Percentiles rank a stretch among this genome's conserved stretches.
These are phyloP conservation scores for Logfia minima DNA, from an alignment of 129 eudicot species.

Conservation along the genomic window DNA sequence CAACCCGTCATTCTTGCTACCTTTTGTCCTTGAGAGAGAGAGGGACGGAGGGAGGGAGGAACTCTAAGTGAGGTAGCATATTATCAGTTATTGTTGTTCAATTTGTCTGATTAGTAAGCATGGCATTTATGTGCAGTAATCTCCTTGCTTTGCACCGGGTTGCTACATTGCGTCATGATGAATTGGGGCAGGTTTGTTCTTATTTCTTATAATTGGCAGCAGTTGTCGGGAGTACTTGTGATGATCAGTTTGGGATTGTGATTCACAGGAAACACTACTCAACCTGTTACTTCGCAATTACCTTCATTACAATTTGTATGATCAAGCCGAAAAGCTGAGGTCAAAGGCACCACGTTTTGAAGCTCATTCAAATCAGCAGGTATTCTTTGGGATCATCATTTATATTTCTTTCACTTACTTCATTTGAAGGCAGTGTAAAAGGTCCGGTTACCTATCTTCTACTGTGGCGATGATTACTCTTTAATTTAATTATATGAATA, in stretches of 20 bases:
- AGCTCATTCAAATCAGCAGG: constrained; percentile 99
- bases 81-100: constrained; percentile 7
- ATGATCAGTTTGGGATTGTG: constrained; percentile 5
- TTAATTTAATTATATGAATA: neutral
- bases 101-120: constrained; percentile 18
- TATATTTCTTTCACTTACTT: neutral
- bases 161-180: constrained; percentile 95
- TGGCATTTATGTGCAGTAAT: constrained; percentile 49
- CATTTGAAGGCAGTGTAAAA: neutral
- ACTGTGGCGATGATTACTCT: constrained; percentile 2
- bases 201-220: neutral
- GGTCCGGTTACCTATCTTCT: neutral
- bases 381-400: constrained; percentile 12
- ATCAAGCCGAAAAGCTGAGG: constrained; percentile 96
- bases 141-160: constrained; percentile 91
- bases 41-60: neutral
- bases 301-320: constrained; percentile 90
- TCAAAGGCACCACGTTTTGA: constrained; percentile 98
- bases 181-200: constrained; percentile 90
- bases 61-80: neutral
- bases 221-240: neutral
- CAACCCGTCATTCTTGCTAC: neutral
- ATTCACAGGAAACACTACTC: constrained; percentile 85
- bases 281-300: constrained; percentile 90
- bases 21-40: neutral